These are phyloP conservation scores for Pythium pyrilobum DNA, from an alignment of 352 stramenopile species.

Conservation along the genomic window DNA sequence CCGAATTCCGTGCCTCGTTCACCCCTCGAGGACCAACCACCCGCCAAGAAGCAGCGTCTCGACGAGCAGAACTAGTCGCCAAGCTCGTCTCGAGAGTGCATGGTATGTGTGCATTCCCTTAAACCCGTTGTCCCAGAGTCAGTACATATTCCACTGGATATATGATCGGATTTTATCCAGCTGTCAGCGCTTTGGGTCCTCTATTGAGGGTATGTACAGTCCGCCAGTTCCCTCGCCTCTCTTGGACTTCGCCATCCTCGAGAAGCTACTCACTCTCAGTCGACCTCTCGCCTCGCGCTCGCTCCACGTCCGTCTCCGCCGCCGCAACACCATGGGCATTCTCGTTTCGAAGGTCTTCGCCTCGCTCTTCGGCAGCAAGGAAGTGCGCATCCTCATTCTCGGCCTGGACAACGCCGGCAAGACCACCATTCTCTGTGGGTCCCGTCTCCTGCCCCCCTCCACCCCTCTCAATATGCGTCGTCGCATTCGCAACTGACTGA, in stretches of 20 bases:
- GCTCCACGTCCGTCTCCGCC: not conserved
- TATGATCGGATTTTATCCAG: constrained; percentile 12
- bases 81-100: too few relatives aligned
- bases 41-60: constrained; percentile 53
- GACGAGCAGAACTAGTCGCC: constrained; percentile 19
- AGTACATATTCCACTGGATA: not conserved
- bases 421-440: constrained; percentile 98
- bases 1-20: constrained; percentile 8
- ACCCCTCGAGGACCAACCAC: constrained; percentile 29
- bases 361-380: constrained; percentile 98
- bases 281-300: not conserved
- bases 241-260: constrained; percentile 2
- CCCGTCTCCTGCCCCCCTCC: not conserved
- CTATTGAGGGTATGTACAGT: constrained; percentile 2
- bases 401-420: constrained; percentile 99
- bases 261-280: not conserved
- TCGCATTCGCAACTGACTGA: not conserved
- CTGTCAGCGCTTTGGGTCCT: not conserved
- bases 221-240: not conserved
- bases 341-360: constrained; percentile 97
- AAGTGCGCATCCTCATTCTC: constrained; percentile 99
- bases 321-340: constrained; percentile 90
- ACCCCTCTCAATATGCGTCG: not conserved
- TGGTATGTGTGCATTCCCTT: too few relatives aligned
- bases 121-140: not conserved